phyloP scores from a whole-genome alignment of 345 rosid species.

The Murraya paniculata region DNA sequence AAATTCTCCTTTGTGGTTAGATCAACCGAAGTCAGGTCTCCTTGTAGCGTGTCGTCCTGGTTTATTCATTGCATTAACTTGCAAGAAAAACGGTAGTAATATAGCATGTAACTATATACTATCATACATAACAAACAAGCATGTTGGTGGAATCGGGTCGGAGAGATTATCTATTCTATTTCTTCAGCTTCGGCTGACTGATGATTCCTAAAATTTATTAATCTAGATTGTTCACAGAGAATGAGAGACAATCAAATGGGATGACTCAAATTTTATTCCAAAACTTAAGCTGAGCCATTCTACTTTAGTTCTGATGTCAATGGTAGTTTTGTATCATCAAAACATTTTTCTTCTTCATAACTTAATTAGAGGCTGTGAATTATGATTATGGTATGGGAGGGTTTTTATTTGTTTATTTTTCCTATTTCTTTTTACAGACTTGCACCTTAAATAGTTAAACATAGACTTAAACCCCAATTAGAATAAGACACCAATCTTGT shows the following conservation, averaged over 20 bases:
- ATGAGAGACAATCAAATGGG: background rate
- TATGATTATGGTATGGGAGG: too few relatives aligned
- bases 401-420: too few relatives aligned
- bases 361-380: too few relatives aligned
- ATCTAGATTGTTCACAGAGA: background rate
- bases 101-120: background rate
- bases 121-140: background rate
- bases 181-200: background rate
- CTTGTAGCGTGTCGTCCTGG: slow-evolving; percentile 50
- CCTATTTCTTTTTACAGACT: too few relatives aligned
- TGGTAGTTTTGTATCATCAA: too few relatives aligned
- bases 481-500: too few relatives aligned
- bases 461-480: too few relatives aligned
- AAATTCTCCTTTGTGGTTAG: slow-evolving; percentile 45
- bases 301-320: too few relatives aligned
- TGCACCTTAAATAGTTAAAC: too few relatives aligned
- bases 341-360: too few relatives aligned
- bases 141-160: background rate
- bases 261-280: background rate
- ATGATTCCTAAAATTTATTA: background rate
- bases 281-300: too few relatives aligned
- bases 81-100: background rate
- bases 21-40: slow-evolving; percentile 43
- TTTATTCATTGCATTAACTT: background rate
- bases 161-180: background rate